Base-by-base conservation (phyloP, 164 flowering plant genomes). In the Chimonanthus salicifolius region DNA sequence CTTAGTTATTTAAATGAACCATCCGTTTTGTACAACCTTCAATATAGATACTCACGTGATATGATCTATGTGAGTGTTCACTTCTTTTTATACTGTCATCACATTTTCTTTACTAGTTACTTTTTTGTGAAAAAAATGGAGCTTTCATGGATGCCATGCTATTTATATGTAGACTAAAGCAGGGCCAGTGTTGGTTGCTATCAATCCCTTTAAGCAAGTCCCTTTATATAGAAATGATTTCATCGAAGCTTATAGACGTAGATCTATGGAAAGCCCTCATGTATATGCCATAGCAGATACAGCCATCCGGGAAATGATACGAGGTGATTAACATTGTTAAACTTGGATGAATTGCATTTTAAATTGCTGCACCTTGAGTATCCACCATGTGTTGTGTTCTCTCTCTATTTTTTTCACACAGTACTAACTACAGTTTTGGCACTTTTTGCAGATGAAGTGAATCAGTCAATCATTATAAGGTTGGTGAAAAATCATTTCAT, bases 401-500 rank as follows among this genome's bases (percentile, higher is more conserved):
- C 20, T 7, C n/a, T 10, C 13, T n/a, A 4, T 5, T 20, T 33
- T 18, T 62, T 70, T 7, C 18, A 6, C 16, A 44, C 63, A 54
- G 6, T 58, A n/a, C 54, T 71, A 62, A 71, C 67, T 20, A 47
- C 16, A 33, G 58, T 9, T 71, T n/a, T 15, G 69, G 47, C 33
- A 72, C 74, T 45, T 66, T 67, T 66, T 86, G 77, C 97, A 96
- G 99, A 96, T 91, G 99, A 96, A 89, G 98, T 96, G 60, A 96
- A 94, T 81, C 99, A 96, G 76, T 96, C 98, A 43, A 94, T 96
- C 77, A 92, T 96, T 71, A 96, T 96, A 86, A 96, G 99, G 99
- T 96, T 70, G 82, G 97, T 85, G 62, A 20, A 63, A 63, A 43
- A 45, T 66, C 68, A 11, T 63, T 33, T 33, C 33, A 33, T 33